Evolutionary conservation across 1,284 basidiomycete species (phyloP), one percentile per base, ranked within the genome.

Genomic region (Cryptococcus floricola): DNA sequence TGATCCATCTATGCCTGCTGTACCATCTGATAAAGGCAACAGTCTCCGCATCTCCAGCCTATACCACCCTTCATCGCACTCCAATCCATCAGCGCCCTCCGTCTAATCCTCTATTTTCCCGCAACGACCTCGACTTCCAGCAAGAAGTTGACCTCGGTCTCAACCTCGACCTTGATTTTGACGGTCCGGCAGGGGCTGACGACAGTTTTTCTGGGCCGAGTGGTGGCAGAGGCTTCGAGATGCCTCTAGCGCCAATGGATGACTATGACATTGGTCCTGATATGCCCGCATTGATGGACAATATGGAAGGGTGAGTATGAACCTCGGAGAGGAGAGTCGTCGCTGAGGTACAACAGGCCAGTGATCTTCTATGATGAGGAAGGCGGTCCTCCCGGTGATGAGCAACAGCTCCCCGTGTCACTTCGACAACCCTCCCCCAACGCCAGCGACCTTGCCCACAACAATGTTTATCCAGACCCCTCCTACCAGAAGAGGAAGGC

Each of bases 131-230:
- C 9, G 46, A 34, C 5, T 43, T 55, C 31, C 53, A 54, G 37
- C 51, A 56, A 16, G 55, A 57, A n/a, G 47, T 65, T 27, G 63
- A 65, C 48, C 55, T 65, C 6, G 59, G 51, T 4, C 42, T 60
- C 25, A 43, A 57, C 31, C 54, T 66, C 5, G 50, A 52, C n/a
- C 4, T 34, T 34, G 31, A 46, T 46, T 52, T 57, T 25, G 56
- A 57, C 12, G 42, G 47, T 16, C 53, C 42, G 1, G 13, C 18
- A 34, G 56, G 49, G 9, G 34, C 48, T 13, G 37, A 59, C 37
- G 51, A 54, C 23, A 60, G 57, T 48, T 62, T 63, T 41, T 63
- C 61, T 23, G 62, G 39, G 7, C 62, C 64, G 1, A 55, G 49
- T 10, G 59, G 64, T 5, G 31, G 10, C 10, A 43, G 59, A 23